Conservation (phyloP, 805 yeast genomes). For the Metschnikowia koreensis region DNA sequence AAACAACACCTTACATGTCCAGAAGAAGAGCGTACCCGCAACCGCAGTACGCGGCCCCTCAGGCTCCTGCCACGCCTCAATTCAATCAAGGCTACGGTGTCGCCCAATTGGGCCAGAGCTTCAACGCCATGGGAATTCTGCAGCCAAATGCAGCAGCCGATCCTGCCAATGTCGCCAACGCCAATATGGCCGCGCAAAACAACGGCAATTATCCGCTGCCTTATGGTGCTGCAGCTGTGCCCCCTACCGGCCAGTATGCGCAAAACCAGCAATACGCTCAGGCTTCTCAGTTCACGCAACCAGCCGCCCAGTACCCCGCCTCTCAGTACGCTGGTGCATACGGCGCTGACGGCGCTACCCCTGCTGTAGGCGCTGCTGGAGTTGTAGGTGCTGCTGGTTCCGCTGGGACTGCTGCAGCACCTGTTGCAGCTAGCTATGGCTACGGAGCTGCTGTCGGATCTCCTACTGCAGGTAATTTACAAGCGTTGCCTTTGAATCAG, state of each 20-base stretch:
- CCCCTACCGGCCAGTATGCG: slow-evolving; percentile 5
- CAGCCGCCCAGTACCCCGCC: slow-evolving; percentile 7
- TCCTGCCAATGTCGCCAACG: slow-evolving; percentile 18
- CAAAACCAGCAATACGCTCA: slow-evolving; percentile 4
- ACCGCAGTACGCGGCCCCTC: slow-evolving; percentile 40
- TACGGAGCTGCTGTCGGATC: slow-evolving; percentile 3
- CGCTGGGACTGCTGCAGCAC: slow-evolving; percentile 1
- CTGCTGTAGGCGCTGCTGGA: slow-evolving; percentile 3
- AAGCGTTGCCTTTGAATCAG: slow-evolving; percentile 64
- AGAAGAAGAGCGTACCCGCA: slow-evolving; percentile 50
- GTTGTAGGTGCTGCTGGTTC: not conserved
- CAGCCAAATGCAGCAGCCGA: slow-evolving; percentile 14
- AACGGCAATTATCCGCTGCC: slow-evolving; percentile 16
- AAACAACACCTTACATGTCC: slow-evolving; percentile 25
- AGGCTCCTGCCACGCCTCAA: slow-evolving; percentile 15
- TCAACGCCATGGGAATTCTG: slow-evolving; percentile 32
- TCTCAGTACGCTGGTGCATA: slow-evolving; percentile 5
- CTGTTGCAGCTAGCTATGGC: slow-evolving; percentile 7
- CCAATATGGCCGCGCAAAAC: slow-evolving; percentile 13
- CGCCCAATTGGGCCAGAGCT: slow-evolving; percentile 34
- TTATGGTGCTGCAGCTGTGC: slow-evolving; percentile 8
- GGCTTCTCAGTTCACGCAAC: slow-evolving; percentile 8
- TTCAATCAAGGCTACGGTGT: slow-evolving; percentile 27
- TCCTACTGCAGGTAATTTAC: slow-evolving; percentile 14
- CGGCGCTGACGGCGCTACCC: slow-evolving; percentile 4